Percentiles rank a stretch among this genome's conserved stretches.
phyloP scores from a whole-genome alignment of 2,329 filamentous ascomycete genomes.

The Aspergillus pseudoterreus region DNA sequence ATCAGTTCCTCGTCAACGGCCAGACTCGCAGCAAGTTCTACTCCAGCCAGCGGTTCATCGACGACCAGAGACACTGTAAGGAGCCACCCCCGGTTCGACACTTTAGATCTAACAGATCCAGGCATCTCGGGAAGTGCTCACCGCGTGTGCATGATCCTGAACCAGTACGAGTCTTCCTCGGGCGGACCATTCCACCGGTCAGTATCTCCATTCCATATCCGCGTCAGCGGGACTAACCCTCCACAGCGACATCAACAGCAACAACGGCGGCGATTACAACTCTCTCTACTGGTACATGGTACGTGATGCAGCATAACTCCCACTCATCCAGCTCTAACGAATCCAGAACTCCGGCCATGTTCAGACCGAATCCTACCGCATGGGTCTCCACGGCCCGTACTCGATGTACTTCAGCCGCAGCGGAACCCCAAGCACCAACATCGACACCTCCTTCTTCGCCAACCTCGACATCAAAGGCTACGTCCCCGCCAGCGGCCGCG shows the following conservation, averaged over 20 bases:
- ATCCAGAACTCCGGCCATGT: conserved; percentile 58
- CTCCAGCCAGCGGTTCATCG: conserved; percentile 66
- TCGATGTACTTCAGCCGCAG: conserved; percentile 58
- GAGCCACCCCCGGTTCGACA: not conserved
- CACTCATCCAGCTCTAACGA: conserved; percentile 3
- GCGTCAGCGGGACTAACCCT: conserved; percentile 2
- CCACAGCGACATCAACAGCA: conserved; percentile 59
- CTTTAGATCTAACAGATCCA: conserved; percentile 2
- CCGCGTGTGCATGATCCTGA: conserved; percentile 59
- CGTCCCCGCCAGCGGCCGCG: conserved; percentile 53
- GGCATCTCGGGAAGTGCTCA: conserved; percentile 37
- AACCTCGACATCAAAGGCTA: conserved; percentile 57
- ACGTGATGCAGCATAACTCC: conserved; percentile 3
- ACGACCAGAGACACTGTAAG: conserved; percentile 60
- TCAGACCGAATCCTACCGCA: conserved; percentile 59
- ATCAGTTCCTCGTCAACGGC: conserved; percentile 53
- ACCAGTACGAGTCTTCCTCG: conserved; percentile 58
- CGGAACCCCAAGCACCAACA: conserved; percentile 49
- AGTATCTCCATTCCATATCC: conserved; percentile 5
- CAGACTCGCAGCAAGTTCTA: conserved; percentile 69
- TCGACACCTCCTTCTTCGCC: conserved; percentile 59
- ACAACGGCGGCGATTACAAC: conserved; percentile 57
- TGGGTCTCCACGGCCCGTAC: conserved; percentile 65
- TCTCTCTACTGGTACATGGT: conserved; percentile 64
- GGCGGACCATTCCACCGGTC: conserved; percentile 63